Evolutionary conservation across 2,329 filamentous ascomycete genomes (phyloP).

Genomic region (Phialophora expanda): DNA sequence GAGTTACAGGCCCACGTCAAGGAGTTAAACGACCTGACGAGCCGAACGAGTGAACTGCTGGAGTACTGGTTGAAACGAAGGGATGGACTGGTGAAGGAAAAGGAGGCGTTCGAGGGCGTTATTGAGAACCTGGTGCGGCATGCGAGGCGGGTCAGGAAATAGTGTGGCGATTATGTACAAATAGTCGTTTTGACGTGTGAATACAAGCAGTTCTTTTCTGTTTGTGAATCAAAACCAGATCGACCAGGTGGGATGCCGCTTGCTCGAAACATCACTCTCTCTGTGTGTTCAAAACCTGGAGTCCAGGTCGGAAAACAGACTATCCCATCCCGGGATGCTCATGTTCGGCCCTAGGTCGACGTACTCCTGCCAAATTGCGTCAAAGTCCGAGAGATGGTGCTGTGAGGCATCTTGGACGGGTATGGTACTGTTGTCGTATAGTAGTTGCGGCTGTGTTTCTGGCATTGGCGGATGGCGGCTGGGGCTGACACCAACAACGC

Average conservation of each 20-base stretch:
- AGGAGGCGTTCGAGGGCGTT: slow-evolving; percentile 92
- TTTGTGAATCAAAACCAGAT: neutral
- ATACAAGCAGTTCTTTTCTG: neutral
- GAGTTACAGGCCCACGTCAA: slow-evolving; percentile 76
- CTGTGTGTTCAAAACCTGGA: slow-evolving; percentile 16
- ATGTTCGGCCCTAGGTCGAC: slow-evolving; percentile 32
- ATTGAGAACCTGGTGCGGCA: slow-evolving; percentile 97
- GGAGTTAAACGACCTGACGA: slow-evolving; percentile 71
- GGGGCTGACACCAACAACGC: neutral
- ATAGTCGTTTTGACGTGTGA: neutral
- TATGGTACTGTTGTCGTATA: neutral
- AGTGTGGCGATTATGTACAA: neutral
- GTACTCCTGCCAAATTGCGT: slow-evolving; percentile 36
- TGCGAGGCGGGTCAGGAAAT: slow-evolving; percentile 79
- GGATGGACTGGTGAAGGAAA: slow-evolving; percentile 85
- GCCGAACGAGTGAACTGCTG: slow-evolving; percentile 74
- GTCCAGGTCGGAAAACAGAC: slow-evolving; percentile 37
- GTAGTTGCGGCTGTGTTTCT: slow-evolving; percentile 1
- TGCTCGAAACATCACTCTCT: neutral
- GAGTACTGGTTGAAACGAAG: slow-evolving; percentile 87
- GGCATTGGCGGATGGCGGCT: neutral
- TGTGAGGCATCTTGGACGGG: slow-evolving; percentile 20
- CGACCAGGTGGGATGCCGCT: neutral
- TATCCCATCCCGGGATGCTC: slow-evolving; percentile 36
- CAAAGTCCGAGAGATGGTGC: slow-evolving; percentile 32